A percentile compares a stretch with the other conserved stretches of the same genome.
These are phyloP conservation scores for Chaetomidium leptoderma DNA, from an alignment of 495 filamentous ascomycete genomes.

Conservation along the genomic window DNA sequence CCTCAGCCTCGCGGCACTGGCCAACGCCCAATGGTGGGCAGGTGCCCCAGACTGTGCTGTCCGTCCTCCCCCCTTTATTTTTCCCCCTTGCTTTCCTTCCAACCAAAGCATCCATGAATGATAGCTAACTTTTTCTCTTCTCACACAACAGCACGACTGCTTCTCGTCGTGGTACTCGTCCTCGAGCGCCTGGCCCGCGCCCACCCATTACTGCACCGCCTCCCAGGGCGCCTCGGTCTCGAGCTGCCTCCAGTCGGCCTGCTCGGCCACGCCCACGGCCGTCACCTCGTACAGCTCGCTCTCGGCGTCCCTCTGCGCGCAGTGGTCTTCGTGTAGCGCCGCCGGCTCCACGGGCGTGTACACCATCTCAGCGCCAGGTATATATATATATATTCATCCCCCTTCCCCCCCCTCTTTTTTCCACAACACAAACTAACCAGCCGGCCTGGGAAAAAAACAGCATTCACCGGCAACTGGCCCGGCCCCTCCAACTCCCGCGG, in stretches of 20 bases:
- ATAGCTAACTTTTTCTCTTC: not conserved
- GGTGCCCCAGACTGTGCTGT: slow-evolving; percentile 45
- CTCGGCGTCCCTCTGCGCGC: slow-evolving; percentile 39
- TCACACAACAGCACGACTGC: slow-evolving; percentile 43
- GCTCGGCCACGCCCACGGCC: slow-evolving; percentile 39
- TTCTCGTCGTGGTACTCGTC: slow-evolving; percentile 40
- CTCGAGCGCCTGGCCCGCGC: slow-evolving; percentile 39
- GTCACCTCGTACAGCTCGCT: slow-evolving; percentile 39
- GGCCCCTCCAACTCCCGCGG: slow-evolving; percentile 12
- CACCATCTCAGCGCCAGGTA: slow-evolving; percentile 36
- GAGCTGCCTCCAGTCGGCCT: slow-evolving; percentile 37
- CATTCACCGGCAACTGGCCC: slow-evolving; percentile 38
- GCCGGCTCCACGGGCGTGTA: slow-evolving; percentile 40
- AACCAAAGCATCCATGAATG: too few relatives aligned
- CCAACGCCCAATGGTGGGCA: slow-evolving; percentile 36
- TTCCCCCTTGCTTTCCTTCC: too few relatives aligned
- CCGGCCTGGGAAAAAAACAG: slow-evolving; percentile 11
- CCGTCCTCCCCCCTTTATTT: slow-evolving; percentile 17
- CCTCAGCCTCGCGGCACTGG: slow-evolving; percentile 18
- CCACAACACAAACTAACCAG: not conserved
- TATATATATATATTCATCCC: too few relatives aligned
- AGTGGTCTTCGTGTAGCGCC: slow-evolving; percentile 36
- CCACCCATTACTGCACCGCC: slow-evolving; percentile 42
- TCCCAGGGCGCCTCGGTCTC: slow-evolving; percentile 33
- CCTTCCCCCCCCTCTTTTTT: not conserved